Evolutionary conservation across 495 filamentous ascomycete species (phyloP).

Genomic region (Aspergillus steynii): DNA sequence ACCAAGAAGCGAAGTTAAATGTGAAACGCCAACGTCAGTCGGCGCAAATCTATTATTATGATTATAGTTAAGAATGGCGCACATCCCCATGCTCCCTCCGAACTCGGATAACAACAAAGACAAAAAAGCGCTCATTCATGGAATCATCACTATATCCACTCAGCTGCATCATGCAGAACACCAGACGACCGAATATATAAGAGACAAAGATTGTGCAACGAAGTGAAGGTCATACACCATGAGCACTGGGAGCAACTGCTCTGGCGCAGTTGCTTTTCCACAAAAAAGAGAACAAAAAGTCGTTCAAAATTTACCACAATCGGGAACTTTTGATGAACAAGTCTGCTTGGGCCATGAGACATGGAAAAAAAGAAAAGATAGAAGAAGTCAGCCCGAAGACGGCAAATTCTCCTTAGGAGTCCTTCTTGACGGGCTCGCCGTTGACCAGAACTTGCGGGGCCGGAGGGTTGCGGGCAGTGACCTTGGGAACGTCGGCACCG

Average conservation of each 20-base stretch:
- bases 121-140: slow-evolving; percentile 19
- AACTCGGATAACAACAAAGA: slow-evolving; percentile 1
- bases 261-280: background rate
- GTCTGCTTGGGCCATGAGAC: background rate
- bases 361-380: background rate
- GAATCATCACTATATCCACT: slow-evolving; percentile 28
- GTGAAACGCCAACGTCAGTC: slow-evolving; percentile 1
- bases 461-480: slow-evolving; percentile 23
- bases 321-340: background rate
- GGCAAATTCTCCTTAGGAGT: slow-evolving; percentile 4
- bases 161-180: slow-evolving; percentile 15
- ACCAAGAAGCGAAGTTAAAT: background rate
- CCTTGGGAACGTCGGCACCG: slow-evolving; percentile 26
- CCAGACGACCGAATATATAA: slow-evolving; percentile 19
- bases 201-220: slow-evolving; percentile 13
- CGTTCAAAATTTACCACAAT: background rate
- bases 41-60: slow-evolving; percentile 20
- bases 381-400: background rate
- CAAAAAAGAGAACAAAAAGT: background rate
- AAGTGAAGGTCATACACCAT: slow-evolving; percentile 18
- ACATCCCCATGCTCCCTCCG: slow-evolving; percentile 6
- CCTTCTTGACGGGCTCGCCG: slow-evolving; percentile 34
- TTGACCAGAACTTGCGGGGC: slow-evolving; percentile 42
- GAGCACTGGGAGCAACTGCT: background rate
- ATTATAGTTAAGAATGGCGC: slow-evolving; percentile 22